Conservation (phyloP, 2,329 filamentous ascomycete species). For the Camptophora hylomeconis region DNA sequence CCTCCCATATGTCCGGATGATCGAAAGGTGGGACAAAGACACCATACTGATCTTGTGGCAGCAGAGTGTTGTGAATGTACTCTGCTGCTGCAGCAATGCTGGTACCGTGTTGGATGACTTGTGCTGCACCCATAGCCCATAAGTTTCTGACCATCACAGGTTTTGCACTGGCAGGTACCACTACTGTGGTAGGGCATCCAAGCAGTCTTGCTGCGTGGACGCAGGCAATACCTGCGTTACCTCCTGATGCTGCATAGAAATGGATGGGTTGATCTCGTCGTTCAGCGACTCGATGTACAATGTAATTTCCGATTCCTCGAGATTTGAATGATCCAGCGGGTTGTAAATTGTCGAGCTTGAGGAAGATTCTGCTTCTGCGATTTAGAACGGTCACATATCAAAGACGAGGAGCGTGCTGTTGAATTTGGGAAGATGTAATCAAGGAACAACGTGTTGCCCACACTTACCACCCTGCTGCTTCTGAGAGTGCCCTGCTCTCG, state of each 20-base stretch:
- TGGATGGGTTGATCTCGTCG: constrained; percentile 42
- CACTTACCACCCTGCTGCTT: constrained; percentile 8
- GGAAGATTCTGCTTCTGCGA: constrained; percentile 51
- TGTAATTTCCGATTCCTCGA: constrained; percentile 23
- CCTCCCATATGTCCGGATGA: constrained; percentile 32
- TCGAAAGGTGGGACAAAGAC: constrained; percentile 39
- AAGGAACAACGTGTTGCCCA: too few species aligned
- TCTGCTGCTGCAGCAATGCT: constrained; percentile 27
- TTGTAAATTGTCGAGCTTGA: constrained; percentile 77
- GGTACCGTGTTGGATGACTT: constrained; percentile 55
- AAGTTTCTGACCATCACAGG: constrained; percentile 61
- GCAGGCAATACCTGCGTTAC: constrained; percentile 75
- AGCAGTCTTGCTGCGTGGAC: constrained; percentile 58
- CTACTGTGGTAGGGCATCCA: constrained; percentile 56
- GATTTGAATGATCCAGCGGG: constrained; percentile 82
- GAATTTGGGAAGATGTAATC: not conserved
- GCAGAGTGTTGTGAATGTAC: constrained; percentile 17
- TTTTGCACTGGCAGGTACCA: constrained; percentile 55
- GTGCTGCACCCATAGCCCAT: constrained; percentile 47
- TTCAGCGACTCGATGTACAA: constrained; percentile 53
- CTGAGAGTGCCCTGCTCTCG: constrained; percentile 6
- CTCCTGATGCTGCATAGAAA: constrained; percentile 71
- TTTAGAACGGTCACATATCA: constrained; percentile 9
- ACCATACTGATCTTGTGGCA: constrained; percentile 10
- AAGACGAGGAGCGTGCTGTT: not conserved